phyloP scores from a whole-genome alignment of 2,329 filamentous ascomycete genomes.

The Pochonia chlamydosporia region DNA sequence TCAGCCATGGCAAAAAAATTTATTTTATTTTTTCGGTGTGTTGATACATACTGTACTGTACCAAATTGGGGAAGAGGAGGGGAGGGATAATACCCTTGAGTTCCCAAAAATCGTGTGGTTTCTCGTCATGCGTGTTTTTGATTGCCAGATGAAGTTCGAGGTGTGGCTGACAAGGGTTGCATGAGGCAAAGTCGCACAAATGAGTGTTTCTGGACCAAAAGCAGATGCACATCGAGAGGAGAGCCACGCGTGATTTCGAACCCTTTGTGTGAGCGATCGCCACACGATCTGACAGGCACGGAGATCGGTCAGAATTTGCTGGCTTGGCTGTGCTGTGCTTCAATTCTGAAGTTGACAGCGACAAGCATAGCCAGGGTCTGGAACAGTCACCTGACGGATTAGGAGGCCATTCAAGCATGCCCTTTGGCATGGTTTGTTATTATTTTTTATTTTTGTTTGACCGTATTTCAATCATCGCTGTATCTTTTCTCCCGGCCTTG shows the following conservation, averaged over 20 bases:
- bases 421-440: too few species aligned
- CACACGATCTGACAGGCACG: slow-evolving; percentile 8
- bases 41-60: too few species aligned
- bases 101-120: neutral
- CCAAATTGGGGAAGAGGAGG: too few species aligned
- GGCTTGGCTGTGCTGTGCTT: neutral
- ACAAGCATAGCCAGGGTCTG: neutral
- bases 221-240: neutral
- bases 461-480: neutral
- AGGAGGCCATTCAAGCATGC: too few species aligned
- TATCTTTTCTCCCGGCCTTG: too few species aligned
- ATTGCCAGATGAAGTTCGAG: neutral
- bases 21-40: too few species aligned
- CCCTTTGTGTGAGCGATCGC: slow-evolving; percentile 10
- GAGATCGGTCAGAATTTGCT: slow-evolving; percentile 6
- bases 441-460: neutral
- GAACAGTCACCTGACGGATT: slow-evolving; percentile 1
- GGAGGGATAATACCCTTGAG: too few species aligned
- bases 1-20: too few species aligned
- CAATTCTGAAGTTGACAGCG: neutral
- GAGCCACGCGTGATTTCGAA: neutral
- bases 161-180: neutral
- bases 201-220: neutral
- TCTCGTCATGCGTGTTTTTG: neutral
- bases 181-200: neutral